Conservation (phyloP, 1,284 basidiomycete species). For the Mycosarcoma mackinlayi region DNA sequence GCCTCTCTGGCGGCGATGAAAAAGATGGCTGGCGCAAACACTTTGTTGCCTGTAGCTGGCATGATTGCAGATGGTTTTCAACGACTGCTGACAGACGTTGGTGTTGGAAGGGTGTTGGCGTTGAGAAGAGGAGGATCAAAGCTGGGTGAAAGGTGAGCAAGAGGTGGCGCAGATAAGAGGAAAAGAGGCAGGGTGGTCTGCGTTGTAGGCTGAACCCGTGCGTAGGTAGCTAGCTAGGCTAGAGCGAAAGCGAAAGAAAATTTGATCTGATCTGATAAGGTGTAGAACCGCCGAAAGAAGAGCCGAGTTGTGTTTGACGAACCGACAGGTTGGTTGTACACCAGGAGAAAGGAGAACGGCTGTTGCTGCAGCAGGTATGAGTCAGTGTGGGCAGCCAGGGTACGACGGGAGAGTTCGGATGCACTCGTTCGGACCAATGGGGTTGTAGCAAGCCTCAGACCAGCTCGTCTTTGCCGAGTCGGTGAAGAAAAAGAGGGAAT, state of each 20-base stretch:
- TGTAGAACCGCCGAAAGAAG: neutral
- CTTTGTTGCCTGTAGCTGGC: constrained; percentile 55
- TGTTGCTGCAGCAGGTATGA: neutral
- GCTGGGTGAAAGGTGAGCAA: constrained; percentile 1
- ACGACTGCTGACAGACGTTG: neutral
- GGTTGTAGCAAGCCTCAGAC: neutral
- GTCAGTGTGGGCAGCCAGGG: constrained; percentile 11
- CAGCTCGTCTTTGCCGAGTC: constrained; percentile 2
- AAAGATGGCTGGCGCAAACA: constrained; percentile 66
- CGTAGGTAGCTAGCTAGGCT: neutral
- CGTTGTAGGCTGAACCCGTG: neutral
- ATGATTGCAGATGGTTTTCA: constrained; percentile 2
- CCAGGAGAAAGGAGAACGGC: neutral
- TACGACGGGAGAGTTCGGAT: constrained; percentile 16
- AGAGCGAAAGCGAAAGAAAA: neutral
- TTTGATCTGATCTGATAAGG: constrained; percentile 46
- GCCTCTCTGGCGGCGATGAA: constrained; percentile 66
- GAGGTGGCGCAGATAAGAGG: neutral
- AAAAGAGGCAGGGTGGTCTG: constrained; percentile 1
- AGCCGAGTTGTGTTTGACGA: no score
- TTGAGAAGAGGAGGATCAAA: constrained; percentile 3
- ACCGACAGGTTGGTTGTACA: no score
- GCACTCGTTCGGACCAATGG: constrained; percentile 9
- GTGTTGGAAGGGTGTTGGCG: neutral
- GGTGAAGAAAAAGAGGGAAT: neutral